phyloP scores from a whole-genome alignment of 805 yeast species.

The Kockiozyma suomiensis region DNA sequence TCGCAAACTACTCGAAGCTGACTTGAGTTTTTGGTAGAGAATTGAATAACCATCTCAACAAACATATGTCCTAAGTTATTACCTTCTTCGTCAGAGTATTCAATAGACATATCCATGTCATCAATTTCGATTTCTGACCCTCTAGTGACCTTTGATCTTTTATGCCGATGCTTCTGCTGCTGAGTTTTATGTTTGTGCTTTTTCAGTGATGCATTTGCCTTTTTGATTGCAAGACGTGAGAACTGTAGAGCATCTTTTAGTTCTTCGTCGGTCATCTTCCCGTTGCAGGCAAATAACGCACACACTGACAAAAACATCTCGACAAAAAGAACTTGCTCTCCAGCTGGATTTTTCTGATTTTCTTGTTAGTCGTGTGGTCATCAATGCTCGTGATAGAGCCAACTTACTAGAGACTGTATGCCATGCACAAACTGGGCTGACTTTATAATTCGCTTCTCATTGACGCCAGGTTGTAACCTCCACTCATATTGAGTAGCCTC shows the following conservation, averaged over 20 bases:
- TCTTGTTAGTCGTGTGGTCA: neutral
- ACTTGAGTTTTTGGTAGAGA: slow-evolving; percentile 17
- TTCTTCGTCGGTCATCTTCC: slow-evolving; percentile 7
- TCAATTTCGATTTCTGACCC: neutral
- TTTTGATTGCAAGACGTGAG: neutral
- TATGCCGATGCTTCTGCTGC: neutral
- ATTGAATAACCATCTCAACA: slow-evolving; percentile 15
- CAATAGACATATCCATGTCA: neutral
- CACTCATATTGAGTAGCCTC: neutral
- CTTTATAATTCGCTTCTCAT: neutral
- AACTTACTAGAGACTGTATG: slow-evolving; percentile 6
- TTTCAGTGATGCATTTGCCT: neutral
- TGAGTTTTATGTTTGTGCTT: neutral
- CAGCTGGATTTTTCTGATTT: neutral
- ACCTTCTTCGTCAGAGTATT: neutral
- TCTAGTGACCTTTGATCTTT: neutral
- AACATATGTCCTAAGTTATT: slow-evolving; percentile 7
- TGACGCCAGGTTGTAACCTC: neutral
- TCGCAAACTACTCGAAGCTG: slow-evolving; percentile 14
- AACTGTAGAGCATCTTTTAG: slow-evolving; percentile 11
- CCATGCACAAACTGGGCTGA: neutral
- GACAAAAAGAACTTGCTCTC: neutral
- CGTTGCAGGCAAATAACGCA: neutral
- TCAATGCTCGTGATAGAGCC: no score
- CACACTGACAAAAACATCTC: slow-evolving; percentile 13